phyloP scores from a whole-genome alignment of 139 green algal species.

The Volvox reticuliferus region DNA sequence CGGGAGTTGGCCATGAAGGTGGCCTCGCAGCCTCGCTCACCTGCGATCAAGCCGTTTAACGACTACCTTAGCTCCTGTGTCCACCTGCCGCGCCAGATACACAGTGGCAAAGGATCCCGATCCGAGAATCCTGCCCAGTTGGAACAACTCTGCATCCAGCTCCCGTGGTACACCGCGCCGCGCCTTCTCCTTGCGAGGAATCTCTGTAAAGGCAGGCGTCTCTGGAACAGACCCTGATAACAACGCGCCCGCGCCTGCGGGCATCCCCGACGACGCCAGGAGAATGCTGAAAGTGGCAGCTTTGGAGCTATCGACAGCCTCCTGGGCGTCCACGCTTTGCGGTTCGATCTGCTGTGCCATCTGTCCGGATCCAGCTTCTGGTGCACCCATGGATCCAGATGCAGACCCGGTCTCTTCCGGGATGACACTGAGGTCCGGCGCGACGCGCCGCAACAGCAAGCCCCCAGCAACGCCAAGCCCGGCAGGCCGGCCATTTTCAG shows the following conservation, averaged over 20 bases:
- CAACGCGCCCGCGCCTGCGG: background rate
- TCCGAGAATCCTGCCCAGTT: constrained; percentile 43
- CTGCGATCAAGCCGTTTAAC: constrained; percentile 61
- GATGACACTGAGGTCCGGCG: constrained; percentile 13
- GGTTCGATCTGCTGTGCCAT: background rate
- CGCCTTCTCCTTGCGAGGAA: background rate
- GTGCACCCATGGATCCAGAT: background rate
- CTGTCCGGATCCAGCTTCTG: background rate
- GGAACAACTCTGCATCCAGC: constrained; percentile 32
- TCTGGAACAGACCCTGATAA: background rate
- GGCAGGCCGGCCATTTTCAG: background rate
- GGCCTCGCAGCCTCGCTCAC: background rate
- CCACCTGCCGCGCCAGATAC: constrained; percentile 48
- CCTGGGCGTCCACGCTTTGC: background rate
- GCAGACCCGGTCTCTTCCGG: constrained; percentile 19
- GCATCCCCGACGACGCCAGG: background rate
- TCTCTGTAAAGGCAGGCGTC: background rate
- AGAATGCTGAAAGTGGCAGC: background rate
- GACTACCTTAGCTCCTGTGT: constrained; percentile 8
- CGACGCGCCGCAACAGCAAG: background rate
- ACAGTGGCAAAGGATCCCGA: constrained; percentile 58
- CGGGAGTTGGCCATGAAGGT: too few species aligned
- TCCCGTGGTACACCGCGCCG: background rate
- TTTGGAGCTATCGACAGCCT: background rate
- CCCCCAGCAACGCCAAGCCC: background rate